Evolutionary conservation across 2,329 filamentous ascomycete genomes (phyloP).

Genomic region (Stromatinia cepivora): DNA sequence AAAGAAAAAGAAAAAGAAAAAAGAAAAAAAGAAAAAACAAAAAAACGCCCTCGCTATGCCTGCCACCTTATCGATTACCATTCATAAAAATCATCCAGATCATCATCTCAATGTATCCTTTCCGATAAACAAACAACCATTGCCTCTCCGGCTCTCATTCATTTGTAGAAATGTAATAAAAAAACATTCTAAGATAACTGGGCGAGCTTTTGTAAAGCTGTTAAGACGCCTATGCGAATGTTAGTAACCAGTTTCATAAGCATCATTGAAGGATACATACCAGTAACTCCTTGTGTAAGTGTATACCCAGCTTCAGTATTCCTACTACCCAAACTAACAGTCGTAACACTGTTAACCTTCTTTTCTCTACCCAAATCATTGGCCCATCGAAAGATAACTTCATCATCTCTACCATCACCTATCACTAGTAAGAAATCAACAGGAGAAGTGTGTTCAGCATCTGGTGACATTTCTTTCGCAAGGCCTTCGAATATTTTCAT

Average conservation of each 20-base stretch:
- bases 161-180: not conserved
- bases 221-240: conserved; percentile 49
- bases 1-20: not conserved
- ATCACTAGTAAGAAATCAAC: conserved; percentile 88
- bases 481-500: conserved; percentile 67
- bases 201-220: conserved; percentile 54
- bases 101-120: conserved; percentile 7
- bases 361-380: conserved; percentile 67
- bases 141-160: not conserved
- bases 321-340: conserved; percentile 80
- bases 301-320: conserved; percentile 88
- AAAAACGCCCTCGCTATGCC: conserved; percentile 23
- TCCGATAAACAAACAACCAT: not conserved
- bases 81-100: conserved; percentile 18
- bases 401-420: conserved; percentile 89
- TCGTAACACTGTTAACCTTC: conserved; percentile 69
- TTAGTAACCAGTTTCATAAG: conserved; percentile 4
- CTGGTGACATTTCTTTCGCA: conserved; percentile 44
- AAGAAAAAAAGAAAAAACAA: no score
- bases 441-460: conserved; percentile 42
- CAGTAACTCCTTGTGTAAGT: conserved; percentile 86
- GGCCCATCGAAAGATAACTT: conserved; percentile 92
- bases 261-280: conserved; percentile 51
- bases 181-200: conserved; percentile 27
- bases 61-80: not conserved